Evolutionary conservation across 225 moss, liverwort and hornwort genomes (phyloP).

Genomic region (Antitrichia curtipendula): DNA sequence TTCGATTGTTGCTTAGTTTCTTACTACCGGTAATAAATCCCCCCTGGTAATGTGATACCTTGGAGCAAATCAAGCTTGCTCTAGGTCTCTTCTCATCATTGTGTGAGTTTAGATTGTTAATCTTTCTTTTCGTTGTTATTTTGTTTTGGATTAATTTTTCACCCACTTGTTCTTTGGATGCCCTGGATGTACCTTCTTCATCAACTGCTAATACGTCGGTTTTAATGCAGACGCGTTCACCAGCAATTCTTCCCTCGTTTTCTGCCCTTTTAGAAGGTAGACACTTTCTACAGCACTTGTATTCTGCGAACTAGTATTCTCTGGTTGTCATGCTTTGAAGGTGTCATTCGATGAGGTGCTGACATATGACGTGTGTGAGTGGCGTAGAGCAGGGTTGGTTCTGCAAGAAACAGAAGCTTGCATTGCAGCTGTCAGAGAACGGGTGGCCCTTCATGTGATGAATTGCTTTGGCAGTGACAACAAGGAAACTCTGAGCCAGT

Average conservation of each 20-base stretch:
- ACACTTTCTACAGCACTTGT: constrained; percentile 15
- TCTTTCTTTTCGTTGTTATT: not conserved
- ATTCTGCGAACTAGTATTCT: not conserved
- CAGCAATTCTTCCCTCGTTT: constrained; percentile 89
- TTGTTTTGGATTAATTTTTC: not conserved
- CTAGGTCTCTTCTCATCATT: not conserved
- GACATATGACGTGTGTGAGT: constrained; percentile 21
- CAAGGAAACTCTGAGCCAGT: constrained; percentile 58
- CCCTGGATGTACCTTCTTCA: not conserved
- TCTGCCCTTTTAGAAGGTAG: constrained; percentile 89
- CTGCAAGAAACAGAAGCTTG: constrained; percentile 50
- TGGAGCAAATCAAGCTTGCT: not conserved
- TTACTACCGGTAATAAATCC: not conserved
- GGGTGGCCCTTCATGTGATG: constrained; percentile 40
- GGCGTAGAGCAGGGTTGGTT: constrained; percentile 66
- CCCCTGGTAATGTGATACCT: not conserved
- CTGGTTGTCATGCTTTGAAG: not conserved
- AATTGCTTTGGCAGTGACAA: constrained; percentile 65
- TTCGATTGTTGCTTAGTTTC: not conserved
- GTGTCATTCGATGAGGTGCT: not conserved
- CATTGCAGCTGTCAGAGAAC: constrained; percentile 46
- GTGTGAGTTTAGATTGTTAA: not conserved
- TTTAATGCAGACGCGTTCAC: constrained; percentile 73
- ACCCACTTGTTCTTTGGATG: not conserved
- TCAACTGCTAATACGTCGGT: not conserved